These are phyloP conservation scores for Yamadazyma scolyti DNA, from an alignment of 805 yeast species.

Conservation along the genomic window DNA sequence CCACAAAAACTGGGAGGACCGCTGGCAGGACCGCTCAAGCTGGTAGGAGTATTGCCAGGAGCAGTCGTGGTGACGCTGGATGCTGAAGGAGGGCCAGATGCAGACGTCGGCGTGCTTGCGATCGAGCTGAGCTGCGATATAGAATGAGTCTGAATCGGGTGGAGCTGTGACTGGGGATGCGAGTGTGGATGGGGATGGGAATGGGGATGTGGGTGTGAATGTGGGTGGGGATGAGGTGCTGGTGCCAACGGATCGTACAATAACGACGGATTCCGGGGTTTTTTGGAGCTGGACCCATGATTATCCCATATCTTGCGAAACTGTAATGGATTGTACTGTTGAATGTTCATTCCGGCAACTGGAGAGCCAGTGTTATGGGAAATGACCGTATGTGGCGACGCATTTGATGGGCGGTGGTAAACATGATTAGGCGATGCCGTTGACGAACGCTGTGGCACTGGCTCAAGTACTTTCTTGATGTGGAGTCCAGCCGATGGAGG, in stretches of 20 bases:
- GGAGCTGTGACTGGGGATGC: too few relatives aligned
- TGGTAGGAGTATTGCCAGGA: not conserved
- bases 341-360: conserved; percentile 9
- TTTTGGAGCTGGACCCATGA: conserved; percentile 18
- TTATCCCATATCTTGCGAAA: conserved; percentile 36
- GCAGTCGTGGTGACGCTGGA: not conserved
- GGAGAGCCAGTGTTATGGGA: not conserved
- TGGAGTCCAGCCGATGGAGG: too few relatives aligned
- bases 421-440: not conserved
- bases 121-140: too few relatives aligned
- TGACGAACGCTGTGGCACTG: not conserved
- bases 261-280: conserved; percentile 41
- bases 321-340: conserved; percentile 25
- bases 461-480: not conserved
- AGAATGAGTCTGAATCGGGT: too few relatives aligned
- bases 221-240: conserved; percentile 26
- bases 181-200: too few relatives aligned
- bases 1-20: not conserved
- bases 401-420: conserved; percentile 7
- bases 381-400: conserved; percentile 5
- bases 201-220: too few relatives aligned
- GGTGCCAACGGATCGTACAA: conserved; percentile 50
- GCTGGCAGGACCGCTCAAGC: not conserved
- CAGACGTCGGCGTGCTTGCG: too few relatives aligned
- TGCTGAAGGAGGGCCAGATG: too few relatives aligned